Base-by-base conservation (phyloP, 2,329 filamentous ascomycete genomes). In the Botrytis porri region DNA sequence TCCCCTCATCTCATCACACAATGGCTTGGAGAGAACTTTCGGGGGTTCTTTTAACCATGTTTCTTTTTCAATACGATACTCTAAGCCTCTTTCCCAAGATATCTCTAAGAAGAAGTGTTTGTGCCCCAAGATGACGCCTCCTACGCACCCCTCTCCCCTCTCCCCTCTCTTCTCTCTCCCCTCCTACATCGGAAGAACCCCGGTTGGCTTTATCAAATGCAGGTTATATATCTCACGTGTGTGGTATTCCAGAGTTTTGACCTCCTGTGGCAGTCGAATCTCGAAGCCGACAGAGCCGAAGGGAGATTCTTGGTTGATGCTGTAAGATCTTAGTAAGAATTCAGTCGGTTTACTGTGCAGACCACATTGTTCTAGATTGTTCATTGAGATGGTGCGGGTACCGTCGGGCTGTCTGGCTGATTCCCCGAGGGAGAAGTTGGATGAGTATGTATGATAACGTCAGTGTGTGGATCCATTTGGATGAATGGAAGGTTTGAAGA, bases 401-500 rank as follows among this genome's bases (percentile, higher is more conserved):
- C 35, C 59, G 9, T 39, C 35, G 59, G 59, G 22, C 35, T 61
- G 59, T 39, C 22, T 61, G 7, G 59, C 12, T 39, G 59, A 4
- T 61, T 39, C 59, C 59, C 59, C 59, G 59, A n/a, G 35, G 2
- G 35, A 39, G 22, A 39, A 39, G 22, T 25, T 25, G 29, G 35
- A 25, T 48, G 29, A 9, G 20, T 4, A 65, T 65, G 62, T 65
- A 45, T 32, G 41, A 29, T 48, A 65, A 65, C 62, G 62, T 65
- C 62, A 65, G 62, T 65, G 62, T 65, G 62, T 65, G 62, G 62
- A 48, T 35, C 62, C 41, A 16, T 37, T 37, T 22, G 45, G 41
- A 2, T 48, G 62, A 39, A 20, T 32, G 18, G 41, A 25, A 32
- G 18, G 29, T 45, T 64, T 20, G 32, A 32, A 64, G 62, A 61